Percentiles rank a stretch among this genome's conserved stretches.
These are phyloP conservation scores for Setaria italica DNA, from an alignment of 202 grass and related monocot species.

Conservation along the genomic window DNA sequence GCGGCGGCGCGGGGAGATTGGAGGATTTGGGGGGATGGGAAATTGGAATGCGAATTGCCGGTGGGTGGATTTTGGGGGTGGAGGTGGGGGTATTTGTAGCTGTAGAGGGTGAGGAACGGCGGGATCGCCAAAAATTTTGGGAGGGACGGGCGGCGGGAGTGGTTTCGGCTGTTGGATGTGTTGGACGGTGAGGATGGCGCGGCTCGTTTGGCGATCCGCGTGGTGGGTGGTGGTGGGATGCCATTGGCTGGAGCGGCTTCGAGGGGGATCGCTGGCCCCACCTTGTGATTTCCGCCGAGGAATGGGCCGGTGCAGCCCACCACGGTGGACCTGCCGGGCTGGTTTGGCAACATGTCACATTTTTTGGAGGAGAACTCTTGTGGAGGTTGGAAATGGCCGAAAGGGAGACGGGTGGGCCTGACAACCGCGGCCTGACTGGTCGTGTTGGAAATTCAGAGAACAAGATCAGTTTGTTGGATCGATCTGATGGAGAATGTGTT, in stretches of 20 bases:
- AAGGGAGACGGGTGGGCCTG: too few species aligned
- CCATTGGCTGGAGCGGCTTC: not conserved
- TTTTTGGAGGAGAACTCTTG: too few species aligned
- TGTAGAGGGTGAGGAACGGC: not conserved
- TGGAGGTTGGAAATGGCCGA: too few species aligned
- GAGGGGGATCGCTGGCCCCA: not conserved
- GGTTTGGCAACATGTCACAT: too few species aligned
- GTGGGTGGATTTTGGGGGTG: not conserved
- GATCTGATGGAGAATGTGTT: too few species aligned
- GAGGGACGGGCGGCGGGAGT: not conserved
- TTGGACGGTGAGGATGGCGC: not conserved
- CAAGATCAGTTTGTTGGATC: too few species aligned
- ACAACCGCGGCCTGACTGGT: too few species aligned
- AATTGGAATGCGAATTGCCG: not conserved
- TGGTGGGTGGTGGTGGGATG: not conserved
- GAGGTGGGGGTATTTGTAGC: not conserved
- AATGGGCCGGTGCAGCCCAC: not conserved
- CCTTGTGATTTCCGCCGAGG: not conserved
- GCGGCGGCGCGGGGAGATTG: not conserved
- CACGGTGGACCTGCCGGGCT: too few species aligned
- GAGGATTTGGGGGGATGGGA: not conserved
- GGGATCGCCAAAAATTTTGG: not conserved
- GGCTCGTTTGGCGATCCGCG: not conserved
- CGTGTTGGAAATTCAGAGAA: too few species aligned
- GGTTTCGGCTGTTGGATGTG: not conserved